Evolutionary conservation across 345 rosid species (phyloP).

Genomic region (Eucalyptus caleyi): DNA sequence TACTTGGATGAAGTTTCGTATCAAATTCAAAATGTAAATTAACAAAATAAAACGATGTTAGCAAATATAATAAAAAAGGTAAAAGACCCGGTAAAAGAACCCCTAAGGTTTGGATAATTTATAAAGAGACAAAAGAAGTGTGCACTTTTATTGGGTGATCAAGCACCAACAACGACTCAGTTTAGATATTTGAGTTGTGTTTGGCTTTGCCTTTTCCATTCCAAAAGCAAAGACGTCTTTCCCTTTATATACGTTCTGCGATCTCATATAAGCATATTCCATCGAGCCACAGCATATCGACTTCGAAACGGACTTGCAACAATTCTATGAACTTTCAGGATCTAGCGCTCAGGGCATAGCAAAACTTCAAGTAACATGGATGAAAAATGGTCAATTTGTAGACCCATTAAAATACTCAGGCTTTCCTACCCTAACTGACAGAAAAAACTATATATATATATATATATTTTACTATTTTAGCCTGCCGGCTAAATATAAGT

Average conservation of each 20-base stretch:
- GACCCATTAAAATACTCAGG: too few relatives aligned
- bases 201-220: background rate
- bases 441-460: too few relatives aligned
- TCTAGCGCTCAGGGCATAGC: background rate
- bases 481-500: background rate
- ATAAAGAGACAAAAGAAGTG: background rate
- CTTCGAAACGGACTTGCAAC: background rate
- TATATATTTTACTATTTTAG: too few relatives aligned
- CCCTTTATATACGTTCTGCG: background rate
- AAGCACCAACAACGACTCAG: rapidly evolving
- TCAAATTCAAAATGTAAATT: background rate
- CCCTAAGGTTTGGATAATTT: background rate
- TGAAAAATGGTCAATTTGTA: too few relatives aligned
- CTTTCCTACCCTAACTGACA: too few relatives aligned
- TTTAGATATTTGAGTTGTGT: background rate
- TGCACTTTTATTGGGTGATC: background rate
- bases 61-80: background rate
- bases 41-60: background rate
- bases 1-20: background rate
- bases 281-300: too few relatives aligned
- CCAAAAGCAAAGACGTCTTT: background rate
- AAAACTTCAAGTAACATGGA: too few relatives aligned
- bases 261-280: background rate
- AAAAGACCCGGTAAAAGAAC: too few relatives aligned
- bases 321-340: background rate